phyloP scores from a whole-genome alignment of 75 land plant genomes.

The Selaginella tamariscina region DNA sequence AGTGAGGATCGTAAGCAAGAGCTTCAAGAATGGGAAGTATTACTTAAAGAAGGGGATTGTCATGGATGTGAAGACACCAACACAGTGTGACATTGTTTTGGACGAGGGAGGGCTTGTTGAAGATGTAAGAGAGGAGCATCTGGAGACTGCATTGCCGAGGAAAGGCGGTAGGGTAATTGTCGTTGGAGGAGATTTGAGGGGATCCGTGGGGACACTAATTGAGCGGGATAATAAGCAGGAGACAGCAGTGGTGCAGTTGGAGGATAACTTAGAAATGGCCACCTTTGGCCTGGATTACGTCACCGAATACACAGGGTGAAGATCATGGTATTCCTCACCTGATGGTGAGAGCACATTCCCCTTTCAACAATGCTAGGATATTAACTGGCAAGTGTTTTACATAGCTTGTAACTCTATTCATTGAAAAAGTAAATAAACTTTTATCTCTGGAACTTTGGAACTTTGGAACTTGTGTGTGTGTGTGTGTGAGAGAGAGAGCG shows the following conservation, averaged over 20 bases:
- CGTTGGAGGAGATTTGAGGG: conserved; percentile 51
- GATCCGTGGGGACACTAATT: conserved; percentile 45
- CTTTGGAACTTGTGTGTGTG: too few relatives aligned
- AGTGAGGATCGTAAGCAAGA: conserved; percentile 52
- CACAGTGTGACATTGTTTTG: conserved; percentile 47
- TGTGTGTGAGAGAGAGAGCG: too few relatives aligned
- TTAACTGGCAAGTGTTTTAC: too few relatives aligned
- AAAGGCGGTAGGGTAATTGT: conserved; percentile 55
- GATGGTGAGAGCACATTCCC: too few relatives aligned
- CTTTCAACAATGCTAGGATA: too few relatives aligned
- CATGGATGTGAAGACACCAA: conserved; percentile 60
- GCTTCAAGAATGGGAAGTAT: conserved; percentile 39
- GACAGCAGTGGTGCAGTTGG: conserved; percentile 51
- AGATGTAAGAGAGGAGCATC: conserved; percentile 50
- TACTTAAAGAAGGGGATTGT: conserved; percentile 67
- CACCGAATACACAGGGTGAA: conserved; percentile 73
- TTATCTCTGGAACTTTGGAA: too few relatives aligned
- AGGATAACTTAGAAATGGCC: conserved; percentile 49
- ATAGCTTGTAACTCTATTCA: too few relatives aligned
- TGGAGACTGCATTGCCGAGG: conserved; percentile 70
- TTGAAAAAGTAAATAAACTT: too few relatives aligned
- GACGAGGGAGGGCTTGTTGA: conserved; percentile 56
- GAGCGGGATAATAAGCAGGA: conserved; percentile 43
- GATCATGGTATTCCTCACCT: too few relatives aligned
- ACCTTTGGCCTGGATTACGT: conserved; percentile 50